Conservation (phyloP, 2,329 filamentous ascomycete species). For the Bipolaris gigantea region DNA sequence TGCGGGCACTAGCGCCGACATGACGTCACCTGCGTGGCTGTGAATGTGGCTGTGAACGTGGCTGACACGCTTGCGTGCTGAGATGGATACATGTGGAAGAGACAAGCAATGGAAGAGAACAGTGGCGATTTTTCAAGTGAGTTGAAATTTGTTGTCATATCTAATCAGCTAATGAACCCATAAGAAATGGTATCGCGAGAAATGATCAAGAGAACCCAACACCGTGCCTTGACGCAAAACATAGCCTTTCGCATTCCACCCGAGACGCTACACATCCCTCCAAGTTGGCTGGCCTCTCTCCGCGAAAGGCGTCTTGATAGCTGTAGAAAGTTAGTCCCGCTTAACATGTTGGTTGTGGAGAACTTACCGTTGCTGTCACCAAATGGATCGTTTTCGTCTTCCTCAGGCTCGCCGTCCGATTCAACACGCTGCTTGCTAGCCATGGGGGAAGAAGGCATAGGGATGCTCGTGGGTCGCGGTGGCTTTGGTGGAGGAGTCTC, state of each 20-base stretch:
- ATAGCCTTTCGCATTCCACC: background rate
- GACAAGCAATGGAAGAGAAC: background rate
- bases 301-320: slow-evolving; percentile 57
- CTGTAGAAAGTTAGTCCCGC: slow-evolving; percentile 21
- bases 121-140: background rate
- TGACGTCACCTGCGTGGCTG: slow-evolving; percentile 34
- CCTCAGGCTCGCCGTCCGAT: slow-evolving; percentile 59
- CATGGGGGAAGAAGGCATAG: slow-evolving; percentile 38
- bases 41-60: slow-evolving; percentile 3
- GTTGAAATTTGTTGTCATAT: background rate
- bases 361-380: slow-evolving; percentile 70
- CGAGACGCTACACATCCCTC: slow-evolving; percentile 39
- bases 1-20: slow-evolving; percentile 15
- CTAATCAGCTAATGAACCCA: background rate
- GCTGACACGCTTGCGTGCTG: slow-evolving; percentile 1
- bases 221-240: slow-evolving; percentile 1
- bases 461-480: slow-evolving; percentile 50
- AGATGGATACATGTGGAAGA: background rate
- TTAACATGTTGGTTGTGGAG: rapidly evolving
- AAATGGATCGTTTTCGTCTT: slow-evolving; percentile 80
- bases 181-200: slow-evolving; percentile 7
- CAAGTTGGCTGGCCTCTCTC: slow-evolving; percentile 40
- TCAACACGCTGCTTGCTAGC: slow-evolving; percentile 48
- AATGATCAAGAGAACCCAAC: slow-evolving; percentile 1
- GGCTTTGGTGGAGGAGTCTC: slow-evolving; percentile 53